Percentiles rank a stretch among this genome's conserved stretches.
These are phyloP conservation scores for Vishniacozyma victoriae DNA, from an alignment of 768 basidiomycete genomes.

Conservation along the genomic window DNA sequence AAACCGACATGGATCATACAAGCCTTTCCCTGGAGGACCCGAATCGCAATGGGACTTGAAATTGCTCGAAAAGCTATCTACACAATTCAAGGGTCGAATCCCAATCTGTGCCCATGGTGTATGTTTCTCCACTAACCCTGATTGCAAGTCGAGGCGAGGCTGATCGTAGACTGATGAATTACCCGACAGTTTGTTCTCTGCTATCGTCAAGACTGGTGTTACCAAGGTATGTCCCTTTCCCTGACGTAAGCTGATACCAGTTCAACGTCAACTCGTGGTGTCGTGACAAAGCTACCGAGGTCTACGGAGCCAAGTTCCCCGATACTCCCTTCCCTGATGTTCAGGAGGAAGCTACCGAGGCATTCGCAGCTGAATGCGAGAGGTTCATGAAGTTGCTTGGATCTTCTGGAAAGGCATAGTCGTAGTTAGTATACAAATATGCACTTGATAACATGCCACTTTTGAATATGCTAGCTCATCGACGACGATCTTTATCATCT, in stretches of 20 bases:
- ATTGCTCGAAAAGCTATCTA: slow-evolving; percentile 18
- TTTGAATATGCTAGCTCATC: too few relatives aligned
- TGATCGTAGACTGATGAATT: slow-evolving; percentile 48
- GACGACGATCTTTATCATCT: slow-evolving; percentile 9
- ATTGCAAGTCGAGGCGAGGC: too few relatives aligned
- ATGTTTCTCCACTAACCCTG: too few relatives aligned
- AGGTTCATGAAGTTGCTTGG: slow-evolving; percentile 42
- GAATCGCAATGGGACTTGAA: slow-evolving; percentile 18
- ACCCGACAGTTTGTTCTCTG: slow-evolving; percentile 39
- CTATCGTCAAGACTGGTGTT: slow-evolving; percentile 42
- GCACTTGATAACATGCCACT: too few relatives aligned
- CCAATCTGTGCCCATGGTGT: slow-evolving; percentile 43
- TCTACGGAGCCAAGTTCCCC: neutral
- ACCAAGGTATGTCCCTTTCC: slow-evolving; percentile 33
- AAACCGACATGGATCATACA: slow-evolving; percentile 47
- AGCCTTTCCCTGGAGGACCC: slow-evolving; percentile 37
- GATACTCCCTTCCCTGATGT: slow-evolving; percentile 44
- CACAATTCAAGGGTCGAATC: slow-evolving; percentile 31
- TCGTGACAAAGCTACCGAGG: slow-evolving; percentile 30
- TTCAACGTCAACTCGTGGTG: slow-evolving; percentile 47
- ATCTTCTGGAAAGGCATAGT: slow-evolving; percentile 43
- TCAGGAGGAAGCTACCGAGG: slow-evolving; percentile 39
- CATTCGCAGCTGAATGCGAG: slow-evolving; percentile 35
- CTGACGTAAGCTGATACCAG: slow-evolving; percentile 7
- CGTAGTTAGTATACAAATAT: too few relatives aligned